Base-by-base conservation (phyloP, 208 protist species). In the Herpetomonas muscarum region DNA sequence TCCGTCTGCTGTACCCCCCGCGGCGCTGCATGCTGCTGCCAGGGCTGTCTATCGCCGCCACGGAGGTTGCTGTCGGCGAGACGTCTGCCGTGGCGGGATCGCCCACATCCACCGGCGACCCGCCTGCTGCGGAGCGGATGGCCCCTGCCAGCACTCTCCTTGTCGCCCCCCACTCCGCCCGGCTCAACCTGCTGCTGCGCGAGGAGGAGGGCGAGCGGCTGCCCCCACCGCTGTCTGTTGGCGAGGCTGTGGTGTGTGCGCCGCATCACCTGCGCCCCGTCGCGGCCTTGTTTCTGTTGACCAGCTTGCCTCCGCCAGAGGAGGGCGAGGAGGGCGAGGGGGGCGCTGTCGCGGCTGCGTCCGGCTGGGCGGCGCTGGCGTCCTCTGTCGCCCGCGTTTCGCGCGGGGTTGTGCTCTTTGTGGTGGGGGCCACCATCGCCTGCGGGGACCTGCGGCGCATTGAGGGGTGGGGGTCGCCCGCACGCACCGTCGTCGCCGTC, bases 121-220 rank as follows among this genome's bases (percentile, higher is more conserved):
- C 5, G 13, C 9, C 5, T 4, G 22, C 6, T 12, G 44, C 7
- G 22, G 44, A 49, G 34, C 9, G 9, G 44, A 22, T 49, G 44
- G 17, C 24, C 9, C 49, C 49, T 24, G 21, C 49, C 21, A 54
- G 49, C 26, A 54, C 49, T 10, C 25, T 54, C 24, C 21, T 31
- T n/a, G 26, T 54, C 26, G 4, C n/a, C 21, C 49, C 49, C 9
- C 17, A 10, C 17, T 13, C 4, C 29, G 49, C 49, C 24, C 21
- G 29, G 9, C 21, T 15, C 22, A 15, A 4, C 49, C 49, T 54
- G 10, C 12, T 29, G 49, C 17, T 24, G 22, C 17, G 22, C 9
- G 29, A n/a, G 9, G 24, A 28, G 21, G 24, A 22, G 24, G 10
- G 45, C 21, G 21, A 24, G 12, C 17, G 12, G 21, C 29, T 21